A percentile compares a stretch with the other conserved stretches of the same genome.
These are phyloP conservation scores for Xerocomus minutiporus DNA, from an alignment of 1,284 basidiomycete species.

Conservation along the genomic window DNA sequence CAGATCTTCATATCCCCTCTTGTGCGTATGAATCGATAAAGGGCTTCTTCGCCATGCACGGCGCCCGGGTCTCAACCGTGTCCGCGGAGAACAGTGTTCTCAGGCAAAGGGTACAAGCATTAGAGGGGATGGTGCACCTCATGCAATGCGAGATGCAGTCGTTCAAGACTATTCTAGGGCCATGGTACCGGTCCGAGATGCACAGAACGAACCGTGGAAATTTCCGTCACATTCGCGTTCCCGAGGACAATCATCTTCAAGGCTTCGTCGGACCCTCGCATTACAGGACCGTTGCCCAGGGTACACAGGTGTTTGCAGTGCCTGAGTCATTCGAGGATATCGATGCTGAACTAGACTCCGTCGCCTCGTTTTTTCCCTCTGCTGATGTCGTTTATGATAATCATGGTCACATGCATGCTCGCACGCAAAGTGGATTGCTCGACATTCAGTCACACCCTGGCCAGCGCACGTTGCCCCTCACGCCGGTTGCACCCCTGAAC, in stretches of 20 bases:
- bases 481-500: slow-evolving; percentile 54
- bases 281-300: slow-evolving; percentile 17
- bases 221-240: slow-evolving; percentile 6
- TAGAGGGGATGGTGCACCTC: slow-evolving; percentile 49
- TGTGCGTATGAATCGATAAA: slow-evolving; percentile 64
- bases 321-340: slow-evolving; percentile 18
- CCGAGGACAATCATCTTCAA: slow-evolving; percentile 11
- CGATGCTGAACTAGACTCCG: slow-evolving; percentile 31
- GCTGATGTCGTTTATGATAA: slow-evolving; percentile 19
- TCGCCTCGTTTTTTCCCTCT: slow-evolving; percentile 52
- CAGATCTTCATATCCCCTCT: slow-evolving; percentile 39
- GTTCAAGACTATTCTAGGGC: slow-evolving; percentile 53
- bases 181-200: slow-evolving; percentile 50
- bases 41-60: slow-evolving; percentile 52
- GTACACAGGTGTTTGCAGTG: slow-evolving; percentile 7
- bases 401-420: slow-evolving; percentile 16
- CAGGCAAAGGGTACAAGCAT: slow-evolving; percentile 46
- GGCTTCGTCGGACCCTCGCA: slow-evolving; percentile 14
- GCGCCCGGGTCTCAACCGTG: slow-evolving; percentile 42
- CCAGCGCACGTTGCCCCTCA: slow-evolving; percentile 28
- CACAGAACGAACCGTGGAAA: slow-evolving; percentile 15
- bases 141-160: slow-evolving; percentile 50
- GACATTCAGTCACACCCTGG: slow-evolving; percentile 24
- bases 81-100: slow-evolving; percentile 59
- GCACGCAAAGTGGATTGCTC: slow-evolving; percentile 12